These are phyloP conservation scores for Fusarium sp. DNA, from an alignment of 2,329 filamentous ascomycete species.

Conservation along the genomic window DNA sequence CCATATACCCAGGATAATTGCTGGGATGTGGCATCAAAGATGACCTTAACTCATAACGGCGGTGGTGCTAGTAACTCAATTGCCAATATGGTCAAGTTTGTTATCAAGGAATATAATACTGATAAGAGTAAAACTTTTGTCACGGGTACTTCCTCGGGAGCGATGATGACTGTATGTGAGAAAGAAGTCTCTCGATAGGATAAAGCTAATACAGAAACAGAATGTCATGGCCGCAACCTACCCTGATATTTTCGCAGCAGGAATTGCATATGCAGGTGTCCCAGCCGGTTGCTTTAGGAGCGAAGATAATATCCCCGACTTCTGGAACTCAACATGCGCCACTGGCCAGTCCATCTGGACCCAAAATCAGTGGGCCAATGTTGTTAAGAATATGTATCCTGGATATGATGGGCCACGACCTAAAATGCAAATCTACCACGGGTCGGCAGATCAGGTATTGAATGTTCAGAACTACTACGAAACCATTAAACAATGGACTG, in stretches of 20 bases:
- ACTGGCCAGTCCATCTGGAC: slow-evolving; percentile 58
- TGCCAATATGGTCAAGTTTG: slow-evolving; percentile 63
- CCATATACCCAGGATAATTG: slow-evolving; percentile 53
- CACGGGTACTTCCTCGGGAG: slow-evolving; percentile 47
- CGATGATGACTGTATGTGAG: slow-evolving; percentile 38
- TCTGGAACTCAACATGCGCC: slow-evolving; percentile 66
- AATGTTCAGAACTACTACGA: slow-evolving; percentile 65
- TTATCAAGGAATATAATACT: slow-evolving; percentile 58
- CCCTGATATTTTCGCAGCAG: slow-evolving; percentile 64
- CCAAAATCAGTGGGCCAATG: slow-evolving; percentile 53
- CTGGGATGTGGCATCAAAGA: slow-evolving; percentile 68
- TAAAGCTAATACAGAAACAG: slow-evolving; percentile 32
- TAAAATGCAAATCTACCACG: slow-evolving; percentile 69
- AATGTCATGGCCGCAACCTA: slow-evolving; percentile 64
- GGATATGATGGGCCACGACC: slow-evolving; percentile 60
- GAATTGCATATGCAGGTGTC: slow-evolving; percentile 61
- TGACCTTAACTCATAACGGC: slow-evolving; percentile 60
- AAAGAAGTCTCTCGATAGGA: accelerated
- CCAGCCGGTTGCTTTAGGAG: slow-evolving; percentile 64
- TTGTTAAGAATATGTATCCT: slow-evolving; percentile 59
- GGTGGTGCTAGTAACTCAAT: slow-evolving; percentile 62
- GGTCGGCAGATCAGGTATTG: slow-evolving; percentile 60
- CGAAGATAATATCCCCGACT: slow-evolving; percentile 52
- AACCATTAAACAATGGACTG: slow-evolving; percentile 66
- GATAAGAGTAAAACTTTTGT: slow-evolving; percentile 60